These are phyloP conservation scores for Schwanniomyces etchellsii DNA, from an alignment of 1,139 yeast species.

Conservation along the genomic window DNA sequence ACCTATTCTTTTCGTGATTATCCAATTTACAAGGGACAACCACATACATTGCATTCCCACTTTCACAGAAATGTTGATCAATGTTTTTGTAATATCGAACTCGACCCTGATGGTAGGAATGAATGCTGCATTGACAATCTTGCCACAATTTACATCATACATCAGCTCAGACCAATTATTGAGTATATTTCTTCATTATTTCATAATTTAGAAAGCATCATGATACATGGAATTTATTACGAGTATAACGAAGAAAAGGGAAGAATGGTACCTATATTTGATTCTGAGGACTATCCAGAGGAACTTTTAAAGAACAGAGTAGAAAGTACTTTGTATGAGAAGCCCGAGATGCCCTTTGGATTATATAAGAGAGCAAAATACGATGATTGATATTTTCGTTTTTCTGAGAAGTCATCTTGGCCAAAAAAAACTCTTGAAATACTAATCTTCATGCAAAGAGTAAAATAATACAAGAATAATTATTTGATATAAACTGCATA, in stretches of 20 bases:
- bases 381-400: too few species aligned
- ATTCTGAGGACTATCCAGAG: constrained; percentile 22
- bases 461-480: too few species aligned
- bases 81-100: constrained; percentile 20
- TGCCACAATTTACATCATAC: constrained; percentile 31
- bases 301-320: constrained; percentile 9
- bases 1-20: constrained; percentile 20
- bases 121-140: constrained; percentile 26
- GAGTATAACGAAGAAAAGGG: constrained; percentile 10
- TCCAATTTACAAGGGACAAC: constrained; percentile 35
- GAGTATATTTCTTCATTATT: constrained; percentile 21
- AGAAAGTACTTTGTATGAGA: constrained; percentile 8
- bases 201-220: constrained; percentile 20
- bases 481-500: too few species aligned
- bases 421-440: too few species aligned
- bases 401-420: too few species aligned
- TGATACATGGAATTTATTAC: constrained; percentile 36
- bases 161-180: constrained; percentile 29
- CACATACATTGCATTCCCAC: constrained; percentile 30
- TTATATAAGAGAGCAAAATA: constrained; percentile 1
- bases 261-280: constrained; percentile 23
- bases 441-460: too few species aligned
- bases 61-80: constrained; percentile 16
- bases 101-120: constrained; percentile 20
- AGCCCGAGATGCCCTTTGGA: constrained; percentile 17